Conservation (phyloP, 768 basidiomycete genomes). For the Trametes gibbosa region DNA sequence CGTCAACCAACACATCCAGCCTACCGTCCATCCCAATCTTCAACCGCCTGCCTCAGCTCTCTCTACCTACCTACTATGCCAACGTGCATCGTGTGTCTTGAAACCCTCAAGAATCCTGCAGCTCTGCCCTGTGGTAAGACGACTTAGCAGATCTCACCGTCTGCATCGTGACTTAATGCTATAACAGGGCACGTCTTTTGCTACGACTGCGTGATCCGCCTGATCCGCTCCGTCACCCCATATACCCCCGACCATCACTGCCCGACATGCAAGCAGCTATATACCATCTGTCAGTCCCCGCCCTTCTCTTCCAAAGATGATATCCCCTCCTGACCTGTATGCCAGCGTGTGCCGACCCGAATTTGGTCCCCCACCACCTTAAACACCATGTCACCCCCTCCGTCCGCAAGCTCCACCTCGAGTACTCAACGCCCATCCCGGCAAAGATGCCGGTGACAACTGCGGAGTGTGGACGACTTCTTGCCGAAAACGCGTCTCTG, state of each 20-base stretch:
- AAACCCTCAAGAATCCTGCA: slow-evolving; percentile 51
- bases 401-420: slow-evolving; percentile 55
- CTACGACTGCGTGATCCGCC: slow-evolving; percentile 51
- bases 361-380: slow-evolving; percentile 53
- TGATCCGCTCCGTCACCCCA: slow-evolving; percentile 47
- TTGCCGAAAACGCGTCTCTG: slow-evolving; percentile 30
- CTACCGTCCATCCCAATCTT: background rate
- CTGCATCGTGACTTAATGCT: background rate
- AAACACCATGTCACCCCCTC: slow-evolving; percentile 56
- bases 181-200: slow-evolving; percentile 64
- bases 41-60: background rate
- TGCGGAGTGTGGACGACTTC: slow-evolving; percentile 23
- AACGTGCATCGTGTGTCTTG: slow-evolving; percentile 61
- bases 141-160: background rate
- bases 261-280: slow-evolving; percentile 55
- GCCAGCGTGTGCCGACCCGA: slow-evolving; percentile 46
- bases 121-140: slow-evolving; percentile 61
- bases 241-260: slow-evolving; percentile 50
- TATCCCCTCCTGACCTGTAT: background rate
- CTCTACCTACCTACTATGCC: slow-evolving; percentile 33
- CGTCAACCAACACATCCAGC: background rate
- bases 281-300: slow-evolving; percentile 47
- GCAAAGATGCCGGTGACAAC: background rate
- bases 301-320: background rate
- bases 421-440: slow-evolving; percentile 28